These are phyloP conservation scores for Gentiana straminea DNA, from an alignment of 257 asterid species.

Conservation along the genomic window DNA sequence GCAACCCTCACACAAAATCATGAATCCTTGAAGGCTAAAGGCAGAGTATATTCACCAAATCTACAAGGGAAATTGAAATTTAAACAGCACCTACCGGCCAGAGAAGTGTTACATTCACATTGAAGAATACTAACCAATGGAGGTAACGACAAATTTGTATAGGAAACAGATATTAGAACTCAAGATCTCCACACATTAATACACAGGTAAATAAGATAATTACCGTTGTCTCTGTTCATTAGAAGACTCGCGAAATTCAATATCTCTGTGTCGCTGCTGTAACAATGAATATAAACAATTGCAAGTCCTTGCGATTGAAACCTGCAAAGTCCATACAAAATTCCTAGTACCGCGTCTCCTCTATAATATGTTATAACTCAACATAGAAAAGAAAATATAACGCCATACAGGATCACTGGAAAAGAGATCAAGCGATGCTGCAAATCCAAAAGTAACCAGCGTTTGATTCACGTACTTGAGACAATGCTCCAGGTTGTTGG, in stretches of 20 bases:
- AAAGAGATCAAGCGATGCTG: constrained; percentile 94
- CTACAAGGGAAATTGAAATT: too few relatives aligned
- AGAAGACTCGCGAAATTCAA: constrained; percentile 84
- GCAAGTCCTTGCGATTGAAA: constrained; percentile 91
- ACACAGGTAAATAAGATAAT: neutral
- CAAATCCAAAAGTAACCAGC: constrained; percentile 80
- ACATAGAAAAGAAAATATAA: neutral
- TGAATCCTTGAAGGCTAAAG: too few relatives aligned
- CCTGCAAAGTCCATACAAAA: constrained; percentile 28
- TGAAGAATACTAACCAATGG: too few relatives aligned
- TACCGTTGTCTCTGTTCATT: constrained; percentile 95
- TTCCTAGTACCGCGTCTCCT: neutral
- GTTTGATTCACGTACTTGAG: constrained; percentile 90
- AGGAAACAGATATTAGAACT: too few relatives aligned
- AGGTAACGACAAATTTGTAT: too few relatives aligned
- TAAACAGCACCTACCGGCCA: too few relatives aligned
- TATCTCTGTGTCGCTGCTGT: constrained; percentile 95
- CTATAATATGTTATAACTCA: too few relatives aligned
- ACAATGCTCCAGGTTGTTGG: constrained; percentile 87
- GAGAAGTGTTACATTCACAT: too few relatives aligned
- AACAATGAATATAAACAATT: constrained; percentile 73
- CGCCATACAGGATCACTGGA: constrained; percentile 70
- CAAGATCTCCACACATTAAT: too few relatives aligned
- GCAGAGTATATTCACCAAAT: too few relatives aligned
- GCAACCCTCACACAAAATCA: too few relatives aligned